These are phyloP conservation scores for Nicotiana noctiflora DNA, from an alignment of 257 asterid species.

Conservation along the genomic window DNA sequence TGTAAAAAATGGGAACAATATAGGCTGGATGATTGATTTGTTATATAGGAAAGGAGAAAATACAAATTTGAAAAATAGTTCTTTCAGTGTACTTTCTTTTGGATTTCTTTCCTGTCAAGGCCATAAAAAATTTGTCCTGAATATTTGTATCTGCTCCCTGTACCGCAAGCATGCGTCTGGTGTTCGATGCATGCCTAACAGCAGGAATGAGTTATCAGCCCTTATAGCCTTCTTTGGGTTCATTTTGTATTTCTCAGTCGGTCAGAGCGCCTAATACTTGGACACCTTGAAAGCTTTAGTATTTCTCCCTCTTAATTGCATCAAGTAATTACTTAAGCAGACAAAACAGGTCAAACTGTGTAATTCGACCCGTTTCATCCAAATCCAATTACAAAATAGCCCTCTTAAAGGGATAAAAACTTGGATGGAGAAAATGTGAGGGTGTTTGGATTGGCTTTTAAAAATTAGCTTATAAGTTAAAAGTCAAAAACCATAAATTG, in stretches of 20 bases:
- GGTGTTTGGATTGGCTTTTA: too few relatives aligned
- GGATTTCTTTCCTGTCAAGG: conserved; percentile 13
- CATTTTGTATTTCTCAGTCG: background rate
- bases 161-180: background rate
- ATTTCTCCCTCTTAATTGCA: background rate
- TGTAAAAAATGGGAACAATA: conserved; percentile 40
- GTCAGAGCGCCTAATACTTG: background rate
- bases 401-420: too few relatives aligned
- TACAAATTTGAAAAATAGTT: conserved; percentile 22
- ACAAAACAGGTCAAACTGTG: too few relatives aligned
- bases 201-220: background rate
- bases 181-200: background rate
- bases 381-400: too few relatives aligned
- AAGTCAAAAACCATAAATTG: too few relatives aligned
- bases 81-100: conserved; percentile 22
- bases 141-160: background rate
- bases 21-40: conserved; percentile 4
- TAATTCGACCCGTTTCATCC: too few relatives aligned
- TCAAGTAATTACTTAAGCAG: too few relatives aligned
- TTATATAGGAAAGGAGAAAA: background rate
- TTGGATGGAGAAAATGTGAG: too few relatives aligned
- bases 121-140: conserved; percentile 7
- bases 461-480: too few relatives aligned
- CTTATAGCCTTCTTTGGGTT: background rate
- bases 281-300: background rate